Evolutionary conservation across 495 filamentous ascomycete species (phyloP), one percentile per base, ranked within the genome.

Genomic region (Friedmanniomyces endolithicus): DNA sequence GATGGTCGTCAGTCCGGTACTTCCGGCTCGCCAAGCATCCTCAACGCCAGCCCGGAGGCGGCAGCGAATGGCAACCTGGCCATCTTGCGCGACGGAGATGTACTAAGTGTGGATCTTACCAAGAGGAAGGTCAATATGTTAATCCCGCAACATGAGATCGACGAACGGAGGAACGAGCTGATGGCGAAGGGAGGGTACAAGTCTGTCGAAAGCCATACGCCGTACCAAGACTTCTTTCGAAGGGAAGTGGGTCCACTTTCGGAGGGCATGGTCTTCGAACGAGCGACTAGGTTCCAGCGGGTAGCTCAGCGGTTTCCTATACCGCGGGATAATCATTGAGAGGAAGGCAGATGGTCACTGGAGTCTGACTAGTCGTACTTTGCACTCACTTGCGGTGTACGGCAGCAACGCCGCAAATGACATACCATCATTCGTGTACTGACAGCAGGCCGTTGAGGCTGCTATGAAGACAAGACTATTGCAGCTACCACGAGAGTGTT

Each of bases 11-110:
- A 80, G 64, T 74, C 75, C 50, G 73, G 77, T 47, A 78, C 75
- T 9, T 78, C 75, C n/a, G 74, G 71, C 1, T 77, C 73, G 1
- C 74, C 74, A 12, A 77, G 74, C 20, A 79, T 79, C 48, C 61
- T 78, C 20, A 78, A 78, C 55, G 75, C 75, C 16, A 77, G 73
- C 47, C 78, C 78, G 11, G 78, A 82, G 56, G 78, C 78, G 40
- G 76, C 78, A n/a, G 75, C 76, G 12, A 78, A 78, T 8, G 78
- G 78, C 11, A 79, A 79, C 31, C 68, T 82, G 19, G 77, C 71
- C 33, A 62, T 82, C 27, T 56, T 80, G 20, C 65, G 65, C 19
- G 72, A 80, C 53, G 78, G 78, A 12, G 78, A 82, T 58, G 71
- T 67, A 46, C 63, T 82, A 17, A 69, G 76, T 7, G 76, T 82